Evolutionary conservation across 805 yeast genomes (phyloP).

Genomic region (Candida nitratophila): DNA sequence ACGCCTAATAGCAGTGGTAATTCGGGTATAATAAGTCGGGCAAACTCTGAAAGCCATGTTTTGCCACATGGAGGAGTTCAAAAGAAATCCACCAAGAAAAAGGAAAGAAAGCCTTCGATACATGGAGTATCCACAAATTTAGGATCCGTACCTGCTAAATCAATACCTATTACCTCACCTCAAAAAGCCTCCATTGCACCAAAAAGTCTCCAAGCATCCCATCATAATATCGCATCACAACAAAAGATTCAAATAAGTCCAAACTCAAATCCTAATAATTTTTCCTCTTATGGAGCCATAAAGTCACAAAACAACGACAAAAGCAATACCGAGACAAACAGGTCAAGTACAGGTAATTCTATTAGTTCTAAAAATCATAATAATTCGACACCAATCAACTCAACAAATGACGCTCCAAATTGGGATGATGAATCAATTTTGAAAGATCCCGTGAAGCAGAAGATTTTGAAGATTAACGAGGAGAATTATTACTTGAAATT

Average conservation of each 20-base stretch:
- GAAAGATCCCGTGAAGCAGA: conserved; percentile 29
- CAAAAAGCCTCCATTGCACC: too few species aligned
- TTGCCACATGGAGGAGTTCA: neutral
- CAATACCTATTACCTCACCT: neutral
- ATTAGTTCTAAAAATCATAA: too few species aligned
- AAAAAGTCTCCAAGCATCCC: too few species aligned
- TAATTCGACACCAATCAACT: too few species aligned
- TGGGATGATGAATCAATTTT: conserved; percentile 14
- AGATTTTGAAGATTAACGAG: conserved; percentile 34
- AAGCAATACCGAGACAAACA: neutral
- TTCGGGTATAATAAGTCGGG: neutral
- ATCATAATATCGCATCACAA: too few species aligned
- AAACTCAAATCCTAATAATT: too few species aligned
- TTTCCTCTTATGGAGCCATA: too few species aligned
- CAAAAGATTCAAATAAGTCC: too few species aligned
- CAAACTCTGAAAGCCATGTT: too few species aligned
- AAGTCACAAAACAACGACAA: neutral
- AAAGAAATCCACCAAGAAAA: neutral
- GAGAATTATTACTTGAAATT: conserved; percentile 37
- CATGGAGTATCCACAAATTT: neutral
- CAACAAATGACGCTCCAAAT: neutral
- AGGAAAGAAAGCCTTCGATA: neutral
- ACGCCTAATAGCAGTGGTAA: neutral
- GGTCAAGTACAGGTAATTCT: too few species aligned
- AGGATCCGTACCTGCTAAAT: neutral